Base-by-base conservation (phyloP, 2,329 filamentous ascomycete species). In the Pseudocercospora fijiensis region DNA sequence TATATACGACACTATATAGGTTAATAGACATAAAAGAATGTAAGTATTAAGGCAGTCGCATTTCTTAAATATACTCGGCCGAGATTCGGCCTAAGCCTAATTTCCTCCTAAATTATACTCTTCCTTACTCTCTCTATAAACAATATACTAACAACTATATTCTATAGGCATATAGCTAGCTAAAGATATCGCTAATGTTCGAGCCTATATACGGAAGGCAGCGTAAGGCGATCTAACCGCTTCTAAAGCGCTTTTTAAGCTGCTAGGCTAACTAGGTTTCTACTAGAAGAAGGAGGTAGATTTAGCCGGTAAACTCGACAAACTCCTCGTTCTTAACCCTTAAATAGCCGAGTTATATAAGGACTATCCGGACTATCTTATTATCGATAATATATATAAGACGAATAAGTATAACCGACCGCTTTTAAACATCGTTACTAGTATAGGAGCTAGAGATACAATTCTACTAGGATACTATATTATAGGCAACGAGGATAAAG, bases 371-470 rank as follows among this genome's bases (percentile, higher is more conserved):
- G 18, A 49, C 8, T 49, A 49, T n/a, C 45, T 49, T 49, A 49
- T 49, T n/a, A n/a, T n/a, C n/a, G n/a, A 49, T 49, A 49, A 49
- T 49, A 49, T n/a, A 7, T 49, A 49, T 49, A 49, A 49, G 45
- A 49, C 45, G 8, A 49, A 49, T 22, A 7, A 8, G 8, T 49
- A 49, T 49, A n/a, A n/a, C n/a, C n/a, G n/a, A n/a, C n/a, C n/a
- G n/a, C n/a, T n/a, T n/a, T n/a, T n/a, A n/a, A n/a, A n/a, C n/a
- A n/a, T n/a, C n/a, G n/a, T n/a, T n/a, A n/a, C n/a, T n/a, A n/a
- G n/a, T n/a, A n/a, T n/a, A n/a, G n/a, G n/a, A n/a, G n/a, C n/a
- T n/a, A n/a, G n/a, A n/a, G n/a, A n/a, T n/a, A n/a, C n/a, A n/a
- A 49, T 9, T 22, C 7, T 7, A 49, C 16, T 22, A 22, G 45